Evolutionary conservation across 139 green algal species (phyloP).

Genomic region (Deuterostichococcus epilithicus): DNA sequence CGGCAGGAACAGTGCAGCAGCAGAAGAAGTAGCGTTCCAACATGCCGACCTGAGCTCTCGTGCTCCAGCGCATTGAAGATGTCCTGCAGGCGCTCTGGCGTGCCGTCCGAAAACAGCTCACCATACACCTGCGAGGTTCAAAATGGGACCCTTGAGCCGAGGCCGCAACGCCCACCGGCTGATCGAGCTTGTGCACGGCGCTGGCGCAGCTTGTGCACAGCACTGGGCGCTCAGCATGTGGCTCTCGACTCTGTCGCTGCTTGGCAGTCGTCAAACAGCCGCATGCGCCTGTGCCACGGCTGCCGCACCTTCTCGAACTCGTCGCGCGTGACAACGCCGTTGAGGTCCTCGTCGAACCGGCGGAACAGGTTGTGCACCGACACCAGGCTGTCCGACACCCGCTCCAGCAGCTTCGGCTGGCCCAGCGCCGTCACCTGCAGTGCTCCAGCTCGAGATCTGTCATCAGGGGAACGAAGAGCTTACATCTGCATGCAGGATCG

Average conservation of each 20-base stretch:
- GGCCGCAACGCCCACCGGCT: too few species aligned
- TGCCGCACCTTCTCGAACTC: conserved; percentile 39
- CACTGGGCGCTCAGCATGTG: neutral
- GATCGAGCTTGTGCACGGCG: too few species aligned
- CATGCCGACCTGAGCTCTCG: conserved; percentile 1
- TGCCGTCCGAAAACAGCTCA: conserved; percentile 40
- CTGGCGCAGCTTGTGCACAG: too few species aligned
- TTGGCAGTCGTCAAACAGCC: too few species aligned
- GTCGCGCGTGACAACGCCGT: conserved; percentile 35
- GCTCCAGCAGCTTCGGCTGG: conserved; percentile 73
- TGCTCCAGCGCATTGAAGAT: conserved; percentile 41
- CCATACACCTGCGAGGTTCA: conserved; percentile 32
- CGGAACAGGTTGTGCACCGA: conserved; percentile 61
- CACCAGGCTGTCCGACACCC: conserved; percentile 47
- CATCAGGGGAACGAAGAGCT: conserved; percentile 2
- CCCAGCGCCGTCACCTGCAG: conserved; percentile 78
- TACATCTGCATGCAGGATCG: too few species aligned
- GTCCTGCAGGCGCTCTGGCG: conserved; percentile 16
- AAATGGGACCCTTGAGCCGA: too few species aligned
- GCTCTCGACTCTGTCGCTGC: too few species aligned
- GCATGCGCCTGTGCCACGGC: too few species aligned
- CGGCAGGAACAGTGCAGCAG: too few species aligned
- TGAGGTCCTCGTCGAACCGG: conserved; percentile 60
- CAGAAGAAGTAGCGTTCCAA: too few species aligned
- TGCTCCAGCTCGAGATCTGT: neutral